Evolutionary conservation across 2,329 filamentous ascomycete species (phyloP).

Genomic region (Tetracladium maxilliforme): DNA sequence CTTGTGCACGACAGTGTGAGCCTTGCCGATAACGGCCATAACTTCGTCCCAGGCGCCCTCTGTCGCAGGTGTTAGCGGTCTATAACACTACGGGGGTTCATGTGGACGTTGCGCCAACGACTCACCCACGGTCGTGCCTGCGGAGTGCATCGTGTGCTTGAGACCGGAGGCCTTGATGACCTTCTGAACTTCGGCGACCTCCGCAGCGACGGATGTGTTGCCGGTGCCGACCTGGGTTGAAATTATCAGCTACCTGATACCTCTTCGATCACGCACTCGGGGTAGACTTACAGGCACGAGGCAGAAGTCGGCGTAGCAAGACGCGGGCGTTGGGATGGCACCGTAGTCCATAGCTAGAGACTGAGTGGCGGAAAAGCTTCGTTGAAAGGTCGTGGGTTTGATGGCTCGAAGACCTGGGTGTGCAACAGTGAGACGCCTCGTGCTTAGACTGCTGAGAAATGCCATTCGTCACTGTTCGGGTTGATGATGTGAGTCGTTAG

Average conservation of each 20-base stretch:
- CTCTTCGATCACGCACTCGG: slow-evolving; percentile 1
- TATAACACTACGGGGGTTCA: too few species aligned
- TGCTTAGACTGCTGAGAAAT: too few species aligned
- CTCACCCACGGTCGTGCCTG: slow-evolving; percentile 82
- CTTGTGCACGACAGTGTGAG: slow-evolving; percentile 62
- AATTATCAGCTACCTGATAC: slow-evolving; percentile 1
- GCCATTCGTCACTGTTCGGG: too few species aligned
- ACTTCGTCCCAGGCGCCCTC: slow-evolving; percentile 88
- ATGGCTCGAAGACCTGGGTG: too few species aligned
- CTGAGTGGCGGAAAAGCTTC: too few species aligned
- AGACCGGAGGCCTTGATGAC: slow-evolving; percentile 70
- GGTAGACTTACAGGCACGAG: slow-evolving; percentile 54
- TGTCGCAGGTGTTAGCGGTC: too few species aligned
- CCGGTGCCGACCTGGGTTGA: slow-evolving; percentile 61
- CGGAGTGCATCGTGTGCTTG: slow-evolving; percentile 80
- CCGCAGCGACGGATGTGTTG: slow-evolving; percentile 58
- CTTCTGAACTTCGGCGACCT: slow-evolving; percentile 80
- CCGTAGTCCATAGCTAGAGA: slow-evolving; percentile 25
- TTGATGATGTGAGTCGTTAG: too few species aligned
- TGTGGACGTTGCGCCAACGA: slow-evolving; percentile 9
- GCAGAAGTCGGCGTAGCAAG: slow-evolving; percentile 83
- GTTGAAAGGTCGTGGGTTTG: too few species aligned
- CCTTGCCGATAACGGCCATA: slow-evolving; percentile 74
- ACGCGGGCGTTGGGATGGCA: slow-evolving; percentile 46
- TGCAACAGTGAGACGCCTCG: too few species aligned